Percentiles rank a stretch among this genome's conserved stretches.
phyloP scores from a whole-genome alignment of 176 grass and related monocot genomes.

The Pontederia paniculata region DNA sequence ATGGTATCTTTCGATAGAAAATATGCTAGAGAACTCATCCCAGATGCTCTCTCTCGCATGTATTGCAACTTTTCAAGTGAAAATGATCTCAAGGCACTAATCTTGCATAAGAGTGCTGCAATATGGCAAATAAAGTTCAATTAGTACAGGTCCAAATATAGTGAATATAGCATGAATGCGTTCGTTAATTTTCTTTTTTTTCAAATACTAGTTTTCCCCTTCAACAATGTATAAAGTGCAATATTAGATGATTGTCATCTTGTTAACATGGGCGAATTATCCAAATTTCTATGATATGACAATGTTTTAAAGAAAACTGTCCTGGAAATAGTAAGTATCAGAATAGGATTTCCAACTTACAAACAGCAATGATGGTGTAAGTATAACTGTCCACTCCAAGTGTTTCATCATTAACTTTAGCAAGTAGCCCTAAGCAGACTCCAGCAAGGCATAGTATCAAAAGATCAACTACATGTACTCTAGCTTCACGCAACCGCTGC shows the following conservation, averaged over 20 bases:
- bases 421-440: slow-evolving; percentile 62
- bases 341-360: slow-evolving; percentile 35
- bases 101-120: slow-evolving; percentile 84
- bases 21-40: slow-evolving; percentile 73
- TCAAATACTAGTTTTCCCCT: not conserved
- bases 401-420: slow-evolving; percentile 44
- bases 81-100: slow-evolving; percentile 60
- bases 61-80: slow-evolving; percentile 60
- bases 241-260: not conserved
- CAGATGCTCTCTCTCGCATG: slow-evolving; percentile 63
- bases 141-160: too few relatives aligned
- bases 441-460: slow-evolving; percentile 80
- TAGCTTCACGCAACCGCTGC: slow-evolving; percentile 60
- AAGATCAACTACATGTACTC: slow-evolving; percentile 64
- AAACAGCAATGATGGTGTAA: slow-evolving; percentile 86
- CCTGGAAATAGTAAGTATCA: not conserved
- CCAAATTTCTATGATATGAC: not conserved
- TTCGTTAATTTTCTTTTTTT: not conserved
- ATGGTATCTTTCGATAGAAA: slow-evolving; percentile 70
- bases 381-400: slow-evolving; percentile 66
- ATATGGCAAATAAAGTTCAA: not conserved
- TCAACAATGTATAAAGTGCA: too few relatives aligned
- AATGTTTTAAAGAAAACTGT: too few relatives aligned
- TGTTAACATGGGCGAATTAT: not conserved
- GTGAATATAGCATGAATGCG: not conserved